Percentiles rank a stretch among this genome's conserved stretches.
Conservation (phyloP, 2,329 filamentous ascomycete genomes). For the Fusarium verticillioides region DNA sequence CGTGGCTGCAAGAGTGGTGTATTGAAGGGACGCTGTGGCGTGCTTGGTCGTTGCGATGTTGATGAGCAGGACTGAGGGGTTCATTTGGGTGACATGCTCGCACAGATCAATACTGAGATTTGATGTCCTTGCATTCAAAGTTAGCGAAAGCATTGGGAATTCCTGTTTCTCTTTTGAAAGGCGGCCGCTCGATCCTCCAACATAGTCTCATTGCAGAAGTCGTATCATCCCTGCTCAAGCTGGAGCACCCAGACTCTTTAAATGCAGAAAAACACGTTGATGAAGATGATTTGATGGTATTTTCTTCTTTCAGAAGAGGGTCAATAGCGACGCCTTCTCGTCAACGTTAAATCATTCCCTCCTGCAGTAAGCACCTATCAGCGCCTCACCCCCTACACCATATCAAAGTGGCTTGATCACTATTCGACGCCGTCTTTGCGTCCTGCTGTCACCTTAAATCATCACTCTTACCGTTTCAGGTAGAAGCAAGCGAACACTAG, state of each 20-base stretch:
- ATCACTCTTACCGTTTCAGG: conserved; percentile 12
- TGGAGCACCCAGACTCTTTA: neutral
- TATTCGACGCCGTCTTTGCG: conserved; percentile 4
- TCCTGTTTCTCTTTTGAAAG: no score
- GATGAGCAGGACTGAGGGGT: neutral
- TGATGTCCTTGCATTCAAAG: rapidly evolving
- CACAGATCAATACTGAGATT: neutral
- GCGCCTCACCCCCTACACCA: conserved; percentile 8
- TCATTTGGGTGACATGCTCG: neutral
- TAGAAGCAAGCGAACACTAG: conserved; percentile 2
- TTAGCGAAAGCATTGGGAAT: rapidly evolving
- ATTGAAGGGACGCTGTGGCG: neutral
- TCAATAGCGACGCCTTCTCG: neutral
- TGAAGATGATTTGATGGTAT: neutral
- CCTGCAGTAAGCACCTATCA: neutral
- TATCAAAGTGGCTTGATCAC: neutral
- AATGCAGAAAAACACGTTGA: neutral
- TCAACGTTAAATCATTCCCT: conserved; percentile 11
- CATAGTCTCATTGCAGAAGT: neutral
- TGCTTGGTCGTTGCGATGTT: neutral
- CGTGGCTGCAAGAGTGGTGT: neutral
- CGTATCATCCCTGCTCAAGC: neutral
- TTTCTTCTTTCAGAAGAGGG: neutral
- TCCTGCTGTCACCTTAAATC: neutral
- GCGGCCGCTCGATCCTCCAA: no score